Evolutionary conservation across 176 grass and related monocot species (phyloP).

Genomic region (Triticum timopheevii): DNA sequence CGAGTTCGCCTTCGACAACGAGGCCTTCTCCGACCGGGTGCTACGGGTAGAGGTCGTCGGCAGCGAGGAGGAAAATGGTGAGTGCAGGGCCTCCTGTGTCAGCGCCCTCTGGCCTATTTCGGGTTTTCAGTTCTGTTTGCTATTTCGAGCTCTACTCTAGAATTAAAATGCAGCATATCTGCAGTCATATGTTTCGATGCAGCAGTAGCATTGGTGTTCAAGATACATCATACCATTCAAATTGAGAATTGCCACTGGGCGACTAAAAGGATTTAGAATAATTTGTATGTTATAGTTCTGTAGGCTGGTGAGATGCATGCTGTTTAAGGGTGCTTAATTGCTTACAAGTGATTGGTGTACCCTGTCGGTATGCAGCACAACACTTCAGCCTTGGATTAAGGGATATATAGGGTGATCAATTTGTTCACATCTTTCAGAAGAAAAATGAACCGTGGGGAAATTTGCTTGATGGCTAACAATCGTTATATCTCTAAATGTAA

Average conservation of each 20-base stretch:
- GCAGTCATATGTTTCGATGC: no score
- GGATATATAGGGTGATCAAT: no score
- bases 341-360: background rate
- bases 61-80: background rate
- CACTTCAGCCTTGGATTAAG: background rate
- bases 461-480: background rate
- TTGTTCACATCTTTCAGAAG: background rate
- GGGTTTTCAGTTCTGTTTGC: no score
- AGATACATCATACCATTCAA: background rate
- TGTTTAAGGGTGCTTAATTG: background rate
- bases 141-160: no score
- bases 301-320: background rate
- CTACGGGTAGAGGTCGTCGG: background rate
- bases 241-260: background rate
- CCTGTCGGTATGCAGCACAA: background rate
- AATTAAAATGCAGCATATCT: no score
- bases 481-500: background rate
- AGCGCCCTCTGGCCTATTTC: conserved; percentile 19
- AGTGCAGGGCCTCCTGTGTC: no score
- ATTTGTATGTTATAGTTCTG: background rate
- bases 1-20: background rate
- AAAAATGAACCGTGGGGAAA: background rate
- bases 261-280: background rate
- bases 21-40: background rate
- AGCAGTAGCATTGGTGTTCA: no score